These are phyloP conservation scores for Oxytropis ochrocephala DNA, from an alignment of 306 rosid species.

Conservation along the genomic window DNA sequence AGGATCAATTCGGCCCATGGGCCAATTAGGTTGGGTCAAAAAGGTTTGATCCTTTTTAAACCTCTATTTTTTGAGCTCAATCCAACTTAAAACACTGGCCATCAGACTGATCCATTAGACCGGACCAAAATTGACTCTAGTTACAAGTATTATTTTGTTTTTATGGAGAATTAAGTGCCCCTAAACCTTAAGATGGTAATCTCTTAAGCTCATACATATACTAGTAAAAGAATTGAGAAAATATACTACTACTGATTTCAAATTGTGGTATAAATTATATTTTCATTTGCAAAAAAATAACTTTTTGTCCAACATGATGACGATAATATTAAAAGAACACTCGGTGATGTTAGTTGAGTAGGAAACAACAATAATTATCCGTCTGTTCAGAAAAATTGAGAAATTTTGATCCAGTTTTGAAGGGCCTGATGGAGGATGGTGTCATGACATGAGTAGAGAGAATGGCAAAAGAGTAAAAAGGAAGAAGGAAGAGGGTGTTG, in stretches of 20 bases:
- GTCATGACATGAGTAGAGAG: background rate
- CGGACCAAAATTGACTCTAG: too few relatives aligned
- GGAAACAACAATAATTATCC: background rate
- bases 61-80: too few relatives aligned
- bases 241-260: background rate
- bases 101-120: too few relatives aligned
- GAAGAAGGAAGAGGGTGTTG: background rate
- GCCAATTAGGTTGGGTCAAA: too few relatives aligned
- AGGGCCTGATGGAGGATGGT: background rate
- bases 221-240: background rate
- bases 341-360: background rate
- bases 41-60: too few relatives aligned
- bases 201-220: background rate
- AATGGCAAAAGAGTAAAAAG: constrained; percentile 29
- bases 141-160: too few relatives aligned
- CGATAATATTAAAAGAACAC: background rate
- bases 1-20: too few relatives aligned
- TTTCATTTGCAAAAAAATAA: background rate
- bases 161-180: too few relatives aligned
- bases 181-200: too few relatives aligned
- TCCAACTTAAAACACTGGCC: too few relatives aligned
- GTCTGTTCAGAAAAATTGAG: background rate
- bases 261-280: background rate
- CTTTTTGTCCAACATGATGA: background rate
- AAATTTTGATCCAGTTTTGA: background rate